These are phyloP conservation scores for Phlyctochytrium arcticum DNA, from an alignment of 192 early-diverging fungal species.

Conservation along the genomic window DNA sequence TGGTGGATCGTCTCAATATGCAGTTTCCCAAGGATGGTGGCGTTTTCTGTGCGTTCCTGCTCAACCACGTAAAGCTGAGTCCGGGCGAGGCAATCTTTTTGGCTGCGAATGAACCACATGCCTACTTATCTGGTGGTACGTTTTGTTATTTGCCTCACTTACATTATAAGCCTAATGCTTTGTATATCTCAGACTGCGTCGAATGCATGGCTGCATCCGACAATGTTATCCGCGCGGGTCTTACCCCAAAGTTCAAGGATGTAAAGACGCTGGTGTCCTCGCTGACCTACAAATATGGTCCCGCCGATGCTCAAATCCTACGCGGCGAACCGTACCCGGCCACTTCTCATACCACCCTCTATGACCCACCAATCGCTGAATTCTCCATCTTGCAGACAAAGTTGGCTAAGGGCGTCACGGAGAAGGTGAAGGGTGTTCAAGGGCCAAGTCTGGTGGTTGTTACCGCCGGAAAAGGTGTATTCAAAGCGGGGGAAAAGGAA, in stretches of 20 bases:
- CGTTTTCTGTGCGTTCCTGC: slow-evolving; percentile 78
- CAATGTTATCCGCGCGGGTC: slow-evolving; percentile 93
- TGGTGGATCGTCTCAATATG: slow-evolving; percentile 66
- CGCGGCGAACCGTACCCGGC: slow-evolving; percentile 51
- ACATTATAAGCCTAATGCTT: neutral
- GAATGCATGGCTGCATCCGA: slow-evolving; percentile 99
- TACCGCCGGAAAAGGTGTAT: slow-evolving; percentile 63
- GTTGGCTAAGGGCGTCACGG: slow-evolving; percentile 44
- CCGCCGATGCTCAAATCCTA: slow-evolving; percentile 78
- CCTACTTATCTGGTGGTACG: slow-evolving; percentile 85
- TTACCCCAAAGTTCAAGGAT: slow-evolving; percentile 98
- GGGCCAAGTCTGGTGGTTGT: slow-evolving; percentile 89
- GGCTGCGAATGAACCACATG: slow-evolving; percentile 96
- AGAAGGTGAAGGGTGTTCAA: slow-evolving; percentile 52
- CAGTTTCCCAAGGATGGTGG: slow-evolving; percentile 94
- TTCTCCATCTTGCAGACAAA: slow-evolving; percentile 76
- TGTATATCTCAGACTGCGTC: slow-evolving; percentile 88
- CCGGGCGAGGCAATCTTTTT: slow-evolving; percentile 92
- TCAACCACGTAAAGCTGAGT: slow-evolving; percentile 77
- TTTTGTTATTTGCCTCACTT: neutral
- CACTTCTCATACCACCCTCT: slow-evolving; percentile 52
- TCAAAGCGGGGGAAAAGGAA: slow-evolving; percentile 9
- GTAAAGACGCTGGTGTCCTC: slow-evolving; percentile 84
- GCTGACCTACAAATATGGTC: slow-evolving; percentile 85
- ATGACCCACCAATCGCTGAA: slow-evolving; percentile 96